phyloP scores from a whole-genome alignment of 768 basidiomycete species.

The Ramaria sp. region DNA sequence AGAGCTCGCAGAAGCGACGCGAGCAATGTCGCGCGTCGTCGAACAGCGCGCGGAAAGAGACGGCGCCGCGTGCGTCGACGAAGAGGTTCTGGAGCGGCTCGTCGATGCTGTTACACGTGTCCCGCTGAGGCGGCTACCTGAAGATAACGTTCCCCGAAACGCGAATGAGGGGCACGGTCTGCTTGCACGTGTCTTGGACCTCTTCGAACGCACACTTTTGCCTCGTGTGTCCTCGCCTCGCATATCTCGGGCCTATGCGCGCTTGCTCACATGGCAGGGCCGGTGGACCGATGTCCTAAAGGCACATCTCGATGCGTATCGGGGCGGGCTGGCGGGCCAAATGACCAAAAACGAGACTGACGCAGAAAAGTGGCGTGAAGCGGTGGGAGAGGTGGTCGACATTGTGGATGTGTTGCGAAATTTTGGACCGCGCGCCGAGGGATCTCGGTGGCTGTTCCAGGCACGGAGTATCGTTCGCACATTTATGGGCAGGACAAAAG shows the following conservation, averaged over 20 bases:
- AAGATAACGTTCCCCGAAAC: constrained; percentile 20
- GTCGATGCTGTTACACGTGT: constrained; percentile 75
- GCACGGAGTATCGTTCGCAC: constrained; percentile 78
- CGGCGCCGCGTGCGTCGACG: constrained; percentile 56
- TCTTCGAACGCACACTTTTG: constrained; percentile 72
- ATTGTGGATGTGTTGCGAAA: constrained; percentile 74
- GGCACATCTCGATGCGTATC: constrained; percentile 79
- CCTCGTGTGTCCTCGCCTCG: constrained; percentile 71
- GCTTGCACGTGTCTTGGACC: constrained; percentile 48
- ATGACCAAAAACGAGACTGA: constrained; percentile 54
- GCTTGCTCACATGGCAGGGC: constrained; percentile 62
- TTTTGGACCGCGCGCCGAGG: constrained; percentile 56
- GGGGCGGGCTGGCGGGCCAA: constrained; percentile 45
- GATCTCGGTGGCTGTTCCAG: constrained; percentile 62
- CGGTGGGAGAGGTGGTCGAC: constrained; percentile 69
- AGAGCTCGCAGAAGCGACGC: constrained; percentile 78
- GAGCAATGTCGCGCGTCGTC: constrained; percentile 73
- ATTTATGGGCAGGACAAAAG: constrained; percentile 74
- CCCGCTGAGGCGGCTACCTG: constrained; percentile 18
- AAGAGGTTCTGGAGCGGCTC: constrained; percentile 79
- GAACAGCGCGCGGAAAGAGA: constrained; percentile 49
- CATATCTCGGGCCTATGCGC: constrained; percentile 75
- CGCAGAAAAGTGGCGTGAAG: constrained; percentile 59
- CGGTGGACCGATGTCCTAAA: constrained; percentile 71
- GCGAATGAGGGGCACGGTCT: constrained; percentile 63